These are phyloP conservation scores for Fusarium sp. DNA, from an alignment of 2,329 filamentous ascomycete species.

Conservation along the genomic window DNA sequence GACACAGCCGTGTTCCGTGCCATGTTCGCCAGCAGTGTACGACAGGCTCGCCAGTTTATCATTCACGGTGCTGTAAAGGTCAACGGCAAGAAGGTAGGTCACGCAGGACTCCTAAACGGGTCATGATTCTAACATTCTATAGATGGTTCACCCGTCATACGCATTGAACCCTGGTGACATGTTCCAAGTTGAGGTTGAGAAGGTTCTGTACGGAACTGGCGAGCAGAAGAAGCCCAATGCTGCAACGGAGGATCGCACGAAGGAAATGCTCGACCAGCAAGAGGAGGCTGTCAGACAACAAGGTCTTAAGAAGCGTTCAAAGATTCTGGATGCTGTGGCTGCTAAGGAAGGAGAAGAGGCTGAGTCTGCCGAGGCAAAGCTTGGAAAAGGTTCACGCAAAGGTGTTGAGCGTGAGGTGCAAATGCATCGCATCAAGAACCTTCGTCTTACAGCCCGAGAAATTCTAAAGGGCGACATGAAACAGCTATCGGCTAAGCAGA, in stretches of 20 bases:
- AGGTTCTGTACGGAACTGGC: conserved; percentile 90
- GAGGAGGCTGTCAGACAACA: conserved; percentile 43
- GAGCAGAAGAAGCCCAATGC: conserved; percentile 67
- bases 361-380: conserved; percentile 35
- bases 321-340: conserved; percentile 30
- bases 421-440: conserved; percentile 40
- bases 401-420: conserved; percentile 44
- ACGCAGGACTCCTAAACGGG: not conserved
- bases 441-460: conserved; percentile 51
- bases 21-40: conserved; percentile 90
- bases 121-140: conserved; percentile 10
- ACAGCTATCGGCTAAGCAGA: conserved; percentile 75
- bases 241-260: conserved; percentile 43
- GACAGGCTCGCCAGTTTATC: conserved; percentile 94
- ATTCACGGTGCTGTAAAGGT: conserved; percentile 94
- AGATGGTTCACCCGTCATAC: conserved; percentile 95
- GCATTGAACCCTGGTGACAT: conserved; percentile 96
- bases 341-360: conserved; percentile 41
- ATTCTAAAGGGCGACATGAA: conserved; percentile 58
- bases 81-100: conserved; percentile 89
- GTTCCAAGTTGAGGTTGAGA: conserved; percentile 93
- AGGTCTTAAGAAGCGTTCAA: conserved; percentile 34
- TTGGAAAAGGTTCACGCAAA: conserved; percentile 28
- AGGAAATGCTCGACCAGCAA: conserved; percentile 41
- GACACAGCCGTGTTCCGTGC: conserved; percentile 96